Evolutionary conservation across 2,329 filamentous ascomycete genomes (phyloP).

Genomic region (Aspergillus sp.): DNA sequence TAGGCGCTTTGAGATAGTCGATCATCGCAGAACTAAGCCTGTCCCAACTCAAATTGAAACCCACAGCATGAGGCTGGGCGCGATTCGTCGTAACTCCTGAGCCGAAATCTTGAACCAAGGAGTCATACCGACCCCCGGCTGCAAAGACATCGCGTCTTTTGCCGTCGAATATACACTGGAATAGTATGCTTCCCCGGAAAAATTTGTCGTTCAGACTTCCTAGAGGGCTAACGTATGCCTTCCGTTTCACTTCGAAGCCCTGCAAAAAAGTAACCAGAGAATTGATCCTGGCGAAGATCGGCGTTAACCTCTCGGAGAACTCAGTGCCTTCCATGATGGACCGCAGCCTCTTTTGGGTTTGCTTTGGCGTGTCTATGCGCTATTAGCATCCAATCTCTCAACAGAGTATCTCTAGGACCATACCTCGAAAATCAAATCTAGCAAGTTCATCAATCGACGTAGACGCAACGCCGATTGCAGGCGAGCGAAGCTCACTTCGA

Average conservation of each 20-base stretch:
- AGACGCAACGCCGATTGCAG: constrained; percentile 76
- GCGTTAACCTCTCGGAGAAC: constrained; percentile 51
- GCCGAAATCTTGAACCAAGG: constrained; percentile 78
- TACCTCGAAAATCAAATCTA: constrained; percentile 85
- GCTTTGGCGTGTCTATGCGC: constrained; percentile 66
- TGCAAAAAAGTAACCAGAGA: constrained; percentile 76
- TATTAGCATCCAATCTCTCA: constrained; percentile 53
- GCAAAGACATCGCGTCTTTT: constrained; percentile 79
- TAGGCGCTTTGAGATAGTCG: constrained; percentile 50
- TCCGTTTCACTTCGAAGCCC: constrained; percentile 70
- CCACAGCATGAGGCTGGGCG: constrained; percentile 77
- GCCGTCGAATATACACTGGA: constrained; percentile 89
- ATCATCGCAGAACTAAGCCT: constrained; percentile 66
- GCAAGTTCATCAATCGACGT: constrained; percentile 89
- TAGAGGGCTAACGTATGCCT: constrained; percentile 80
- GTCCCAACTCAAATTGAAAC: constrained; percentile 89
- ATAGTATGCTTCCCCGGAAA: constrained; percentile 80
- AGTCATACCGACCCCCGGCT: constrained; percentile 90
- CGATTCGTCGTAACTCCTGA: constrained; percentile 65
- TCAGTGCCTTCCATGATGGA: constrained; percentile 56
- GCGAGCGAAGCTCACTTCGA: constrained; percentile 75
- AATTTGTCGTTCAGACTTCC: constrained; percentile 90
- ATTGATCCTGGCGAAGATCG: constrained; percentile 73
- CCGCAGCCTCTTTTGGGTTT: constrained; percentile 65
- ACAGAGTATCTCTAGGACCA: constrained; percentile 38